Evolutionary conservation across 257 asterid genomes (phyloP), one percentile per base, ranked within the genome.

Genomic region (Capsicum baccatum): DNA sequence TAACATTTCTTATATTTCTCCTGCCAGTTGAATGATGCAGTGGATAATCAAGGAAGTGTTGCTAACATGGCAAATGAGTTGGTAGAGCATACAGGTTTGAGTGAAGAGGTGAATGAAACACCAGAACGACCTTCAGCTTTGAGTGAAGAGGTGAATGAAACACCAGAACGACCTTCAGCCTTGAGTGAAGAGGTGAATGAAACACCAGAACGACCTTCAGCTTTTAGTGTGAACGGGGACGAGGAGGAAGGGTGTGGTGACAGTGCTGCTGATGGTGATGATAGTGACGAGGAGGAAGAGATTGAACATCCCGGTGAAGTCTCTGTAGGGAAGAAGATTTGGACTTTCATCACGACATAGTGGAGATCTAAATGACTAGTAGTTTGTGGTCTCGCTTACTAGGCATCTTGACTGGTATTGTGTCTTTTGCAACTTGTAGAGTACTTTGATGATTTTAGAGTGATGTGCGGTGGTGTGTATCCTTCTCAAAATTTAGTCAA

Each of bases 281-380:
- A 85, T 33, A 91, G 85, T 15, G 92, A 85, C 15, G 83, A 85
- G 5, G 97, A 91, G n/a, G 96, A 87, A 8, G 93, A 90, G n/a
- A 97, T 90, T 83, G 87, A 86, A 54, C 98, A 94, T 87, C 98
- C 97, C 0, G 99, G 99, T 64, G 91, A 97, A 90, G 94, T n/a
- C 62, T 97, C 99, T 55, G 84, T 97, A 2, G 97, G 99, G 80
- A 97, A 91, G 94, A 97, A 97, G 91, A 87, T 97, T 37, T 95
- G 99, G 99, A 97, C 90, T 62, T 95, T 97, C 85, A 93, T 97
- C 86, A 92, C 95, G 39, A 95, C 98, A 57, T 97, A 87, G 89
- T 57, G 48, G 26, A 73, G 71, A 14, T 16, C 79, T 17, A 44
- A 16, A 14, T 55, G 52, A 73, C 39, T 35, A n/a, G 47, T 55